Evolutionary conservation across 306 rosid species (phyloP).

Genomic region (Glycine latifolia): DNA sequence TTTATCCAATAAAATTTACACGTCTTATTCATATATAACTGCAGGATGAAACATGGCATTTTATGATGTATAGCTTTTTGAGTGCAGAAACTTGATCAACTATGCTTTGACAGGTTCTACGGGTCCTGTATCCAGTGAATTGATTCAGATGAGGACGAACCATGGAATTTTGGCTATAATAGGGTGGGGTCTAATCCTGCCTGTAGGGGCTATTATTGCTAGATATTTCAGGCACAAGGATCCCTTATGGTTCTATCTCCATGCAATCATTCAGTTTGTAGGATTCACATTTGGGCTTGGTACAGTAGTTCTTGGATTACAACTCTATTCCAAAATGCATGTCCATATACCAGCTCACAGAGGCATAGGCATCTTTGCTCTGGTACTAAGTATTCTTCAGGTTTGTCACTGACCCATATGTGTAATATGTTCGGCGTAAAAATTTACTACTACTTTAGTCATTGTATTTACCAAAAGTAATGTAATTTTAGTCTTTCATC

Average conservation of each 20-base stretch:
- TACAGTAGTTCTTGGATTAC: slow-evolving; percentile 32
- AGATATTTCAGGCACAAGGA: slow-evolving; percentile 36
- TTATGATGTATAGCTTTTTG: background rate
- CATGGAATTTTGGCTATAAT: slow-evolving; percentile 26
- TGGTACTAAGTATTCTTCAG: slow-evolving; percentile 23
- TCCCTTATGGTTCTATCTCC: slow-evolving; percentile 27
- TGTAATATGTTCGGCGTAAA: no score
- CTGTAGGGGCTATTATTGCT: slow-evolving; percentile 27
- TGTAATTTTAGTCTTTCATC: no score
- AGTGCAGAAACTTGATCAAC: slow-evolving; percentile 10
- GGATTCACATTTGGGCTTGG: slow-evolving; percentile 32
- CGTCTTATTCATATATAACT: background rate
- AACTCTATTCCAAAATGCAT: slow-evolving; percentile 22
- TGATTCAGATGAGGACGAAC: background rate
- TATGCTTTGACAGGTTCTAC: slow-evolving; percentile 13
- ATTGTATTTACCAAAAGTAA: no score
- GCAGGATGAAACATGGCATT: background rate
- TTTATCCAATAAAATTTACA: background rate
- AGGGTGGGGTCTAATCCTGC: slow-evolving; percentile 27
- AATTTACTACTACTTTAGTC: no score
- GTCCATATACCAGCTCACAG: slow-evolving; percentile 27
- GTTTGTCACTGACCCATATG: background rate
- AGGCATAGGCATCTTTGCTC: slow-evolving; percentile 21
- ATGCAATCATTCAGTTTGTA: slow-evolving; percentile 16
- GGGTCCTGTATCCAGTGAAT: slow-evolving; percentile 20